Evolutionary conservation across 1,139 yeast genomes (phyloP).

Genomic region (Kodamaea sp.): DNA sequence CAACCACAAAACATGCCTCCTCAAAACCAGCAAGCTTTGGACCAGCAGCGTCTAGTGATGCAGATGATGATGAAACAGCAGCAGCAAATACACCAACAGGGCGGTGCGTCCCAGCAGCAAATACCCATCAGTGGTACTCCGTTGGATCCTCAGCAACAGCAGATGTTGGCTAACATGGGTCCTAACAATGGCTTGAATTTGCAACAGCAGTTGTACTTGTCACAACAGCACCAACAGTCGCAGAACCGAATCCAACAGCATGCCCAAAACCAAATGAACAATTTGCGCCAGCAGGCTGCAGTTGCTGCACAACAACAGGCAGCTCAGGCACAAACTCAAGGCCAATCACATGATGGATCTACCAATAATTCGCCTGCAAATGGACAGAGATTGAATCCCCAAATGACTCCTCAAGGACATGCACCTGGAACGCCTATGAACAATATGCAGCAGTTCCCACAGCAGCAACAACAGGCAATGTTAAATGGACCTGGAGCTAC

Average conservation of each 20-base stretch:
- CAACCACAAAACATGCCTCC: conserved; percentile 12
- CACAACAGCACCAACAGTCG: conserved; percentile 21
- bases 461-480: conserved; percentile 13
- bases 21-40: conserved; percentile 6
- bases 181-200: conserved; percentile 14
- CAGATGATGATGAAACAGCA: conserved; percentile 29
- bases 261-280: conserved; percentile 55
- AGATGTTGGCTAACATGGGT: conserved; percentile 5
- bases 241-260: conserved; percentile 47
- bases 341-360: conserved; percentile 18
- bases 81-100: conserved; percentile 20
- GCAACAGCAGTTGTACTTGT: conserved; percentile 30
- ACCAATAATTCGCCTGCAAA: conserved; percentile 22
- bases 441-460: conserved; percentile 18
- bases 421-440: conserved; percentile 20
- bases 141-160: conserved; percentile 26
- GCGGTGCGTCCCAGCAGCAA: too few species aligned
- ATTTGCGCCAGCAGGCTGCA: conserved; percentile 48
- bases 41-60: conserved; percentile 23
- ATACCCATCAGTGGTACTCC: conserved; percentile 15
- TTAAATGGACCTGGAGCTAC: conserved; percentile 7
- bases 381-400: conserved; percentile 19
- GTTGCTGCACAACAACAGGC: conserved; percentile 34
- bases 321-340: conserved; percentile 15
- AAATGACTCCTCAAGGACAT: conserved; percentile 22